A percentile compares a stretch with the other conserved stretches of the same genome.
Conservation (phyloP, 805 yeast species). For the Priceomyces haplophilus region DNA sequence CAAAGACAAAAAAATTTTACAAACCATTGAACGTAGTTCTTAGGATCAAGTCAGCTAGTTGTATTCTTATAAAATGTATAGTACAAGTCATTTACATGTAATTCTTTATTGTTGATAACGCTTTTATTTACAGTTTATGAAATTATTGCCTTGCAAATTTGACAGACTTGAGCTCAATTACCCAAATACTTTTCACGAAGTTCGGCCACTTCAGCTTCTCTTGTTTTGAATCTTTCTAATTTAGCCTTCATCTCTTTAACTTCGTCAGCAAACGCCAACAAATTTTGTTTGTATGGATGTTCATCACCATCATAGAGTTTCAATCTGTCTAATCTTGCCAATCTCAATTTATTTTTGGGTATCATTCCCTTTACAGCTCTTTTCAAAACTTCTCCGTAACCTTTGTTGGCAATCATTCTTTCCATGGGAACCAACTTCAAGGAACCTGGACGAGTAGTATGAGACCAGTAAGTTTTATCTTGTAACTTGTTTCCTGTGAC, state of each 20-base stretch:
- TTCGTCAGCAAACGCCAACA: conserved; percentile 83
- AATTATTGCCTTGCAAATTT: not conserved
- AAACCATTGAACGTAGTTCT: too few species aligned
- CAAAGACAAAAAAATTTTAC: too few species aligned
- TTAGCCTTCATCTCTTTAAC: conserved; percentile 49
- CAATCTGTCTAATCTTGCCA: conserved; percentile 74
- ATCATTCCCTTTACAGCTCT: conserved; percentile 95
- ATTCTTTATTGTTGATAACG: not conserved
- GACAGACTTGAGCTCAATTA: conserved; percentile 9
- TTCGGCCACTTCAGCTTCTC: conserved; percentile 29
- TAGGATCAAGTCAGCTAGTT: not conserved
- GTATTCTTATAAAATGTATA: not conserved
- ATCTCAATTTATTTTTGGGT: conserved; percentile 84
- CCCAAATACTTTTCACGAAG: conserved; percentile 35
- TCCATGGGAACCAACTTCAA: conserved; percentile 81
- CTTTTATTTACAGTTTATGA: conserved; percentile 1
- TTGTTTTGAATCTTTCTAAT: conserved; percentile 35
- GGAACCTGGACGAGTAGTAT: conserved; percentile 86
- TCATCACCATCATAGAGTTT: conserved; percentile 86
- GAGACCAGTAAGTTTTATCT: conserved; percentile 84
- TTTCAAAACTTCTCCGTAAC: conserved; percentile 79
- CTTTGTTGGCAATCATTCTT: conserved; percentile 69
- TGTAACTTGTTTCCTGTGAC: conserved; percentile 83
- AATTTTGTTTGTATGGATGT: conserved; percentile 80
- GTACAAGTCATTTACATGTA: not conserved